Conservation (phyloP, 306 rosid species). For the Vigna mungo region DNA sequence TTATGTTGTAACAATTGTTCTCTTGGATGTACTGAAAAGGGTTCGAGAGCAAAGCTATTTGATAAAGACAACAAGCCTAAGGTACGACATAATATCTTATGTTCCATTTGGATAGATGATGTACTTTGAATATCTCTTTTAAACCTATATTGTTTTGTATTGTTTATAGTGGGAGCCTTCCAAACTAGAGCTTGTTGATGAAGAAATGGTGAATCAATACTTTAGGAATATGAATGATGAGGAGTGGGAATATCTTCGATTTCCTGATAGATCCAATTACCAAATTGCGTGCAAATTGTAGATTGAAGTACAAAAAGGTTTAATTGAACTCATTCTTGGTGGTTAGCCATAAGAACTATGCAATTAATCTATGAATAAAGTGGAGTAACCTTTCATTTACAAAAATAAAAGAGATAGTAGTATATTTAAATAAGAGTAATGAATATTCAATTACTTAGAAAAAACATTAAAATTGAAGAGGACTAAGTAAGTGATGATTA, state of each 20-base stretch:
- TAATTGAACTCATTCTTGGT: neutral
- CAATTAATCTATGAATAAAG: neutral
- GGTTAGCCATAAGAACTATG: neutral
- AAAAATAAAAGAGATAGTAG: too few relatives aligned
- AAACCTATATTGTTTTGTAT: neutral
- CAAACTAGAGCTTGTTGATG: slow-evolving; percentile 18
- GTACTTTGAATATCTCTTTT: neutral
- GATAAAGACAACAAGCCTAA: slow-evolving; percentile 46
- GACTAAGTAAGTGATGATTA: too few relatives aligned
- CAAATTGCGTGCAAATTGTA: slow-evolving; percentile 8
- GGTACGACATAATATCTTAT: slow-evolving; percentile 3
- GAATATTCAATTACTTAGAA: too few relatives aligned
- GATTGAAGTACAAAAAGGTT: neutral
- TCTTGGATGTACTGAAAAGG: slow-evolving; percentile 9
- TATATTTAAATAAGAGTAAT: too few relatives aligned
- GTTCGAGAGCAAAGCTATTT: slow-evolving; percentile 40
- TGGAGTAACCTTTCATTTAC: neutral
- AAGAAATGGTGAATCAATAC: slow-evolving; percentile 32
- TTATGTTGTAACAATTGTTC: neutral
- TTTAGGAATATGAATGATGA: slow-evolving; percentile 5
- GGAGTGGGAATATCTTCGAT: slow-evolving; percentile 10
- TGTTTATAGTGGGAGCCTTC: slow-evolving; percentile 42
- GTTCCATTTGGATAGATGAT: neutral
- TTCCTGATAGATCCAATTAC: slow-evolving; percentile 30
- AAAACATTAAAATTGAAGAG: too few relatives aligned